Base-by-base conservation (phyloP, 352 stramenopile species). In the Globisporangium nodosum region DNA sequence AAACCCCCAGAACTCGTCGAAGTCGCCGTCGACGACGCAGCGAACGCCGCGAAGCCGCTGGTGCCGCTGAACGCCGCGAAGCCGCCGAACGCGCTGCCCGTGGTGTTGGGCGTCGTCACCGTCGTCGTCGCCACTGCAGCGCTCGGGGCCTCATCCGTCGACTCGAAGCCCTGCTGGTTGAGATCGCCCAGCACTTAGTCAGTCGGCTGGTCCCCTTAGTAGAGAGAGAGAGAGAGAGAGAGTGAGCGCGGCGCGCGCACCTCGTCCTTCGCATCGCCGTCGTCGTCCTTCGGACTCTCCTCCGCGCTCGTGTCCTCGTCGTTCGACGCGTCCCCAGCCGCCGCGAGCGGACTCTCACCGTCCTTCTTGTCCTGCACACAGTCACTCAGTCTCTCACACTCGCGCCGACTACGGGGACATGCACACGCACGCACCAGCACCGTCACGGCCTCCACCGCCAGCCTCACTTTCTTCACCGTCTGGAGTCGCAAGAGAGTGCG, bases 391-490 rank as follows among this genome's bases (percentile, higher is more conserved):
- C 58, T 48, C 75, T 78, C 63, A 64, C 76, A 27, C 70, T 62
- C 64, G 68, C 71, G 58, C 75, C 78, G 13, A 3, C 5, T 31
- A n/a, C 16, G 11, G 9, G 27, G 37, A 16, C 15, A 5, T 33
- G 16, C 6, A 35, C 13, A 1, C 24, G n/a, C 27, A 58, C 58
- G 42, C 20, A 85, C 75, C 60, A 76, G 59, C 42, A 82, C 73
- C 7, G 72, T 67, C 49, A 85, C 69, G 40, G 67, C 67, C 58
- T 81, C 67, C 50, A 73, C 71, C 54, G 78, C 74, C 3, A 81
- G 70, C 15, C 74, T 69, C 70, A 84, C 74, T 61, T 81, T 84
- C 71, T 84, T 84, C 52, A 79, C 57, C 57, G 70, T 78, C 74
- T 84, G 59, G 37, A 65, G 16, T 27, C 24, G 24, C 24, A 27